These are phyloP conservation scores for Pseudozyma hubeiensis DNA, from an alignment of 1,284 basidiomycete species.

Conservation along the genomic window DNA sequence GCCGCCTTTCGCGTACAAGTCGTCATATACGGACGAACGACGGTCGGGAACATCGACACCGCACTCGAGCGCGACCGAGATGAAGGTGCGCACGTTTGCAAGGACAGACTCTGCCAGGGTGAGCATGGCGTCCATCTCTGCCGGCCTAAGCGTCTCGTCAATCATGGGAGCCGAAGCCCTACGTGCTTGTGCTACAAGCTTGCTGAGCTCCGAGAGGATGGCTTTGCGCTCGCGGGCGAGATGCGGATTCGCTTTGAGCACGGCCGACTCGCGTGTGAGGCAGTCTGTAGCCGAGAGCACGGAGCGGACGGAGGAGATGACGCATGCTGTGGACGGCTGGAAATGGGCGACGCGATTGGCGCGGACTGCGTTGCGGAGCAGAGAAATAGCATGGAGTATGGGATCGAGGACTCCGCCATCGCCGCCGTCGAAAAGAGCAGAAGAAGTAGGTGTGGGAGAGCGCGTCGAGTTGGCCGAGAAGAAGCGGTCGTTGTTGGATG, in stretches of 20 bases:
- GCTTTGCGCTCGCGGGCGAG: conserved; percentile 83
- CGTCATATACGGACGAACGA: conserved; percentile 57
- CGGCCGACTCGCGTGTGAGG: conserved; percentile 81
- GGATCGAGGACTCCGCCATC: conserved; percentile 67
- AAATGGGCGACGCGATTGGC: conserved; percentile 82
- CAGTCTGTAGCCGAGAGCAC: conserved; percentile 87
- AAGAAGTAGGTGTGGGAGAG: conserved; percentile 49
- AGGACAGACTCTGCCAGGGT: conserved; percentile 70
- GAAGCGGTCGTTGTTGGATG: conserved; percentile 26
- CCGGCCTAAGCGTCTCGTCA: conserved; percentile 64
- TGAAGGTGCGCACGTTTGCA: conserved; percentile 71
- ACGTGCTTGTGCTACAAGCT: conserved; percentile 85
- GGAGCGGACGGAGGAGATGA: conserved; percentile 93
- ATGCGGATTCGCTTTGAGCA: conserved; percentile 77
- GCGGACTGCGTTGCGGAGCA: conserved; percentile 85
- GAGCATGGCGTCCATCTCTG: conserved; percentile 69
- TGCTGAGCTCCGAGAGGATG: conserved; percentile 83
- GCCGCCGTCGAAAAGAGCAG: conserved; percentile 26
- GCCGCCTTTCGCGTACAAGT: conserved; percentile 41
- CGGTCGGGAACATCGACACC: conserved; percentile 79
- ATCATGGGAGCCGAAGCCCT: conserved; percentile 72
- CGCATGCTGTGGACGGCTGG: conserved; percentile 75
- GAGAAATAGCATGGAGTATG: conserved; percentile 83
- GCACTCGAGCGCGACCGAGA: conserved; percentile 80
- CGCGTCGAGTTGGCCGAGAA: conserved; percentile 39